These are phyloP conservation scores for Exophiala mesophila DNA, from an alignment of 2,329 filamentous ascomycete genomes.

Conservation along the genomic window DNA sequence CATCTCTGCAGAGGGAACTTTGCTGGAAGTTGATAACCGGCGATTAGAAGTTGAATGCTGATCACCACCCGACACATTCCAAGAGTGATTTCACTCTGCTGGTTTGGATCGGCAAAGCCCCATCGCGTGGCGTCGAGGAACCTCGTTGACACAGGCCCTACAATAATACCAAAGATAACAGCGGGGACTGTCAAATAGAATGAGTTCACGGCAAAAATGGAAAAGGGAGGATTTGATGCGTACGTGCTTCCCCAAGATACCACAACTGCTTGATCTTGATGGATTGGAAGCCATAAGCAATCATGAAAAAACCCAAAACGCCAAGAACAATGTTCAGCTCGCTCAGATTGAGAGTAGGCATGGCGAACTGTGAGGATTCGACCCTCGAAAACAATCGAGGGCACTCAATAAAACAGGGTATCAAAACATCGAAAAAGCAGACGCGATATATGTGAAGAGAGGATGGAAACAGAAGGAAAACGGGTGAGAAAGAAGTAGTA, in stretches of 20 bases:
- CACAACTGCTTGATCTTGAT: constrained; percentile 36
- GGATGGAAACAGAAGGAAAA: too few relatives aligned
- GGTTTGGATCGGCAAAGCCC: constrained; percentile 32
- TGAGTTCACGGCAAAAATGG: too few relatives aligned
- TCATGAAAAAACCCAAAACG: constrained; percentile 34
- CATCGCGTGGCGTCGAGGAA: constrained; percentile 46
- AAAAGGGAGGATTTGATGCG: too few relatives aligned
- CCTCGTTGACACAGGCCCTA: constrained; percentile 53
- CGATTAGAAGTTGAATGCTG: constrained; percentile 59
- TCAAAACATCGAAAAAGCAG: too few relatives aligned
- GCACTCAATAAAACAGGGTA: too few relatives aligned
- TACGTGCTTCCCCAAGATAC: constrained; percentile 40
- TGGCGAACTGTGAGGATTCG: too few relatives aligned
- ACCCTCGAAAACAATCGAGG: too few relatives aligned
- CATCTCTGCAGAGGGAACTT: constrained; percentile 49
- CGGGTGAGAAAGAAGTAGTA: too few relatives aligned
- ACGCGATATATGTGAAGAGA: too few relatives aligned
- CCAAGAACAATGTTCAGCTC: constrained; percentile 33
- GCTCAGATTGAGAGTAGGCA: constrained; percentile 19
- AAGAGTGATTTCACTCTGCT: constrained; percentile 39
- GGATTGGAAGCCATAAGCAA: constrained; percentile 34
- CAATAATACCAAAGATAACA: constrained; percentile 48
- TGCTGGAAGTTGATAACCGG: constrained; percentile 57
- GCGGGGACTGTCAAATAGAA: constrained; percentile 51
- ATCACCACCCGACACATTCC: constrained; percentile 57